phyloP scores from a whole-genome alignment of 345 rosid genomes.

The Gossypium turneri region DNA sequence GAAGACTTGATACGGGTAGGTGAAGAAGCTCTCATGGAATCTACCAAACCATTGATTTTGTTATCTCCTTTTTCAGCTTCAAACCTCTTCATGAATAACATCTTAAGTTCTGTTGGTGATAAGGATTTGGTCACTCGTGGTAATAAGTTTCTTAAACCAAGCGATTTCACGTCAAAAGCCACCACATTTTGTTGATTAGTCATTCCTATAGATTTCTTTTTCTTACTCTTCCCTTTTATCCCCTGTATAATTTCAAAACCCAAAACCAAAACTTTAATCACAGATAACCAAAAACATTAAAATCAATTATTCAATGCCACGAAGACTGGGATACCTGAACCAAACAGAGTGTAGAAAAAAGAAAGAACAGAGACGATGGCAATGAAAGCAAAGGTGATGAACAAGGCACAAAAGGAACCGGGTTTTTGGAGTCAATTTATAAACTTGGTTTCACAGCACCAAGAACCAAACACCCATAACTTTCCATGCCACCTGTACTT shows the following conservation, averaged over 20 bases:
- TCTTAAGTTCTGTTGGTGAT: conserved; percentile 31
- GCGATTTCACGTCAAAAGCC: conserved; percentile 43
- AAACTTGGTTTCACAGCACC: conserved; percentile 25
- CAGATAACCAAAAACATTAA: neutral
- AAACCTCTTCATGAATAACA: conserved; percentile 36
- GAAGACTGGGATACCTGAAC: neutral
- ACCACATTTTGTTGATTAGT: conserved; percentile 72
- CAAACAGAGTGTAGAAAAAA: conserved; percentile 5
- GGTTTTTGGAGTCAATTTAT: conserved; percentile 36
- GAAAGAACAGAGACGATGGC: conserved; percentile 26
- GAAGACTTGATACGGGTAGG: conserved; percentile 62
- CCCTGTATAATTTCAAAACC: conserved; percentile 3
- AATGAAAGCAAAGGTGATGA: conserved; percentile 20
- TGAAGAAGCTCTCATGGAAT: conserved; percentile 87
- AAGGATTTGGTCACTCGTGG: conserved; percentile 29
- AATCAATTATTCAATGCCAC: neutral
- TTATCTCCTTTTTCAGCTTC: conserved; percentile 37
- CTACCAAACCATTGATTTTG: conserved; percentile 59
- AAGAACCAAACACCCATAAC: conserved; percentile 29
- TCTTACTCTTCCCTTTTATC: neutral
- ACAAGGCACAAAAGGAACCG: conserved; percentile 13
- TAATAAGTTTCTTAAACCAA: conserved; percentile 35
- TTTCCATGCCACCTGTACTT: conserved; percentile 42
- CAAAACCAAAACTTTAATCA: conserved; percentile 7
- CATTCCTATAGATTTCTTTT: conserved; percentile 28